Evolutionary conservation across 129 eudicot genomes (phyloP), one percentile per base, ranked within the genome.

Genomic region (Kitagawia praeruptora): DNA sequence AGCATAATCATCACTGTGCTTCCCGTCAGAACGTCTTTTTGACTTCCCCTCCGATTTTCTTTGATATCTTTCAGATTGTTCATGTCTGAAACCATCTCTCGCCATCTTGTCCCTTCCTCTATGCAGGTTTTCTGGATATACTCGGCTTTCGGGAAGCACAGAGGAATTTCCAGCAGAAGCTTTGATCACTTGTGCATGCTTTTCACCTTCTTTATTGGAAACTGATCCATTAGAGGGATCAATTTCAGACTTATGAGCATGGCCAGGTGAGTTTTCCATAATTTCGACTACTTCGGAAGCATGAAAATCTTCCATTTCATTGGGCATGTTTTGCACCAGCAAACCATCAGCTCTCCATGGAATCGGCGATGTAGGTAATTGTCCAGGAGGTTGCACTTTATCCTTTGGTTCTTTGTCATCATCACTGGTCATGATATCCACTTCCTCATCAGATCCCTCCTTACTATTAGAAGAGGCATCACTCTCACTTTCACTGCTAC

Each of bases 401-500:
- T 85, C 86, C 46, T 82, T 90, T 69, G 87, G 78, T 85, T 96
- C 89, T 86, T 89, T 90, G 47, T 96, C 97, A 81, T 90, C 99
- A 75, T 92, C 98, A 80, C 96, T 86, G 13, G 85, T 56, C 93
- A 96, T 87, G 64, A 96, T 96, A 85, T 96, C 97, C n/a, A 96
- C 92, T 49, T 96, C 99, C 89, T 82, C 99, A 73, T 96, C 99
- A 72, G 99, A 90, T 47, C 93, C 93, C 81, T 90, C 85, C 86
- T 92, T 92, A 85, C 99, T 96, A 86, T 93, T 92, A 12, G 96
- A 80, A 81, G 97, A 95, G 78, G 93, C 90, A 77, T 94, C 98
- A 84, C 88, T 87, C 42, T 93, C 98, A 76, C 98, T 91, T 63
- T 90, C 97, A 81, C 98, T 92, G 86, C 92, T 86, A 84, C 96